A percentile compares a stretch with the other conserved stretches of the same genome.
These are phyloP conservation scores for Solanum infundibuliforme DNA, from an alignment of 257 asterid genomes.

Conservation along the genomic window DNA sequence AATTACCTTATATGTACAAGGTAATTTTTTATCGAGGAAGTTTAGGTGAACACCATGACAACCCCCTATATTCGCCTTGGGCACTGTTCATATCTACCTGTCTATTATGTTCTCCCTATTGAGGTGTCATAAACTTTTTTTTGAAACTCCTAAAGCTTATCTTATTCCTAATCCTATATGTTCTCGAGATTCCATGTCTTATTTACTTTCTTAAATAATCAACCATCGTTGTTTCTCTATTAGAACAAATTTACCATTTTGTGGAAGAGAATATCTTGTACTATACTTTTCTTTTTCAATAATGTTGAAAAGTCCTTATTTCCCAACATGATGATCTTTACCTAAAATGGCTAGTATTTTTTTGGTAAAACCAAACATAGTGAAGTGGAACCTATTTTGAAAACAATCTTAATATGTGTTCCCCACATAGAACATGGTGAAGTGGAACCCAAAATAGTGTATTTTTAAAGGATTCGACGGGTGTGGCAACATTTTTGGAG, in stretches of 20 bases:
- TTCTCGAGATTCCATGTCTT: neutral
- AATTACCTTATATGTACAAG: too few species aligned
- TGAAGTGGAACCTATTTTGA: too few species aligned
- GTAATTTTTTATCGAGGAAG: too few species aligned
- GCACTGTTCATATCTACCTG: neutral
- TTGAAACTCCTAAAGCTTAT: neutral
- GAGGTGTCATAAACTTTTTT: neutral
- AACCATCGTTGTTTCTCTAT: neutral
- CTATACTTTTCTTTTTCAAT: neutral
- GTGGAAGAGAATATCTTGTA: too few species aligned
- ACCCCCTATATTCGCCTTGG: too few species aligned
- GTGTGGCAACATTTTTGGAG: too few species aligned
- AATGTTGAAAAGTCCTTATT: neutral
- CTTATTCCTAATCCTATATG: neutral
- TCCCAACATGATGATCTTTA: neutral
- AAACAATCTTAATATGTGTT: neutral
- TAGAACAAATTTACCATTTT: too few species aligned
- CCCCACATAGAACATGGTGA: neutral
- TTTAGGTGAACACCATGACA: too few species aligned
- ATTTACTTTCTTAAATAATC: neutral
- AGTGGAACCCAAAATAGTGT: too few species aligned
- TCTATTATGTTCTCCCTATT: neutral
- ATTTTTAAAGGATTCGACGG: too few species aligned
- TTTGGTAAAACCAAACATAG: neutral
- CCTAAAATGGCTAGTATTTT: neutral